These are phyloP conservation scores for Metschnikowia peoriensis DNA, from an alignment of 805 yeast genomes.

Conservation along the genomic window DNA sequence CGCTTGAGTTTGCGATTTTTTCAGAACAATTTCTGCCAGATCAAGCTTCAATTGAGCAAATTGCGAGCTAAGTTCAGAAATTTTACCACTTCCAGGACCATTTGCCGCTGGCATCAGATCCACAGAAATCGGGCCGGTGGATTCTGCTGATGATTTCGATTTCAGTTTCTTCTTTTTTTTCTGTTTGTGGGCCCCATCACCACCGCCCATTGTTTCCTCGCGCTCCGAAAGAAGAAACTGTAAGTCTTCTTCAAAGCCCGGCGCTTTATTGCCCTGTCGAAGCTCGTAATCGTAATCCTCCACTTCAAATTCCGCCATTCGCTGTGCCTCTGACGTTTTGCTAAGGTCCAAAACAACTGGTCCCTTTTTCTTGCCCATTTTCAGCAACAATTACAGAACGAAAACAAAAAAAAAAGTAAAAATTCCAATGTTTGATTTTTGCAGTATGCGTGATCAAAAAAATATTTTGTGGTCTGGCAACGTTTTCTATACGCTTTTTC, in stretches of 20 bases:
- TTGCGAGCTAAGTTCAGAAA: neutral
- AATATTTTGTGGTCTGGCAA: neutral
- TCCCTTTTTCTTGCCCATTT: slow-evolving; percentile 2
- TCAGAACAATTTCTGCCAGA: neutral
- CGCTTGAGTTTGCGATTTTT: neutral
- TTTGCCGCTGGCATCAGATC: neutral
- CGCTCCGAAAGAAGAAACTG: slow-evolving; percentile 25
- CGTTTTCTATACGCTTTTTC: too few species aligned
- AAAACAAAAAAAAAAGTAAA: too few species aligned
- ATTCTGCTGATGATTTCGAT: neutral
- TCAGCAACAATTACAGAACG: neutral
- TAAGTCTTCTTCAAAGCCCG: slow-evolving; percentile 30
- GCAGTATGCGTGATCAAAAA: too few species aligned
- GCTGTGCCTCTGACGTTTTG: neutral
- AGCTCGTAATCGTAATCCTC: slow-evolving; percentile 18
- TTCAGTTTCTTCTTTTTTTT: neutral
- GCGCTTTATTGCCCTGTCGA: slow-evolving; percentile 14
- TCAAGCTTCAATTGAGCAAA: neutral
- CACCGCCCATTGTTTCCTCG: neutral
- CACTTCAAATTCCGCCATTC: slow-evolving; percentile 14
- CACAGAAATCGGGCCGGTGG: neutral
- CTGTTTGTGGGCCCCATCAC: neutral
- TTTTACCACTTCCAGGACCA: neutral
- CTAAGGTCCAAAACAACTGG: slow-evolving; percentile 6
- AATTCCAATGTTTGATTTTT: too few species aligned